Conservation (phyloP, 495 filamentous ascomycete genomes). For the Podospora conica region DNA sequence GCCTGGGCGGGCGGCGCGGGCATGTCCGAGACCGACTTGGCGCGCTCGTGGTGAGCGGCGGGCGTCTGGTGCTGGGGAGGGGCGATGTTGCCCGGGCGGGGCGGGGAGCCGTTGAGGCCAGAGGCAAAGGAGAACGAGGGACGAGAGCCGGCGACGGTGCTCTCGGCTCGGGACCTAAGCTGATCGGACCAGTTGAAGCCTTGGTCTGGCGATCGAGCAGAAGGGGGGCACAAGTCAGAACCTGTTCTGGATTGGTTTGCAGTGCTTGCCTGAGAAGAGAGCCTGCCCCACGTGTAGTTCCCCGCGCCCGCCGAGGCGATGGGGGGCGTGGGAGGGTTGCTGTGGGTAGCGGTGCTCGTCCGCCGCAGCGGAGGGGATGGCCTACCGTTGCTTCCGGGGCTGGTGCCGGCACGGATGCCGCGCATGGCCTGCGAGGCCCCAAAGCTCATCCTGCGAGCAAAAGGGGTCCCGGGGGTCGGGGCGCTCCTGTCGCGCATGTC, state of each 20-base stretch:
- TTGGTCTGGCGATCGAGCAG: slow-evolving; percentile 67
- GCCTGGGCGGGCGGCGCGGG: slow-evolving; percentile 52
- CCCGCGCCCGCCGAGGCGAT: slow-evolving; percentile 13
- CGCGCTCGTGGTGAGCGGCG: slow-evolving; percentile 53
- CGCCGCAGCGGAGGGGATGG: slow-evolving; percentile 26
- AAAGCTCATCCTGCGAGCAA: slow-evolving; percentile 83
- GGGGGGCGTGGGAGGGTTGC: slow-evolving; percentile 23
- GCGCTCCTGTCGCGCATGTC: slow-evolving; percentile 35
- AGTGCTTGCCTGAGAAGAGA: slow-evolving; percentile 46
- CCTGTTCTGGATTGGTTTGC: slow-evolving; percentile 46
- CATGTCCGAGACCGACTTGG: slow-evolving; percentile 65
- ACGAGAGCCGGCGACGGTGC: slow-evolving; percentile 56
- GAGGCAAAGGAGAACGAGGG: slow-evolving; percentile 38
- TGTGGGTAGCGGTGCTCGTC: slow-evolving; percentile 18
- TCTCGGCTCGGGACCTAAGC: slow-evolving; percentile 81
- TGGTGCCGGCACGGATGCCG: slow-evolving; percentile 35
- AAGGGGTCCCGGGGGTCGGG: slow-evolving; percentile 60
- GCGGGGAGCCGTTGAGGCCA: slow-evolving; percentile 28
- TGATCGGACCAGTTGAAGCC: slow-evolving; percentile 93
- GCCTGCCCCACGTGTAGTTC: slow-evolving; percentile 28
- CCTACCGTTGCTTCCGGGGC: slow-evolving; percentile 48
- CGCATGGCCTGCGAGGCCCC: slow-evolving; percentile 73
- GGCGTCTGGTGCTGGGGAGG: slow-evolving; percentile 26
- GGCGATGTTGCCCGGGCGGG: slow-evolving; percentile 33
- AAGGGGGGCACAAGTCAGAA: slow-evolving; percentile 51